Evolutionary conservation across 1,139 yeast species (phyloP), one percentile per base, ranked within the genome.

Genomic region (Debaryomyces robertsiae): DNA sequence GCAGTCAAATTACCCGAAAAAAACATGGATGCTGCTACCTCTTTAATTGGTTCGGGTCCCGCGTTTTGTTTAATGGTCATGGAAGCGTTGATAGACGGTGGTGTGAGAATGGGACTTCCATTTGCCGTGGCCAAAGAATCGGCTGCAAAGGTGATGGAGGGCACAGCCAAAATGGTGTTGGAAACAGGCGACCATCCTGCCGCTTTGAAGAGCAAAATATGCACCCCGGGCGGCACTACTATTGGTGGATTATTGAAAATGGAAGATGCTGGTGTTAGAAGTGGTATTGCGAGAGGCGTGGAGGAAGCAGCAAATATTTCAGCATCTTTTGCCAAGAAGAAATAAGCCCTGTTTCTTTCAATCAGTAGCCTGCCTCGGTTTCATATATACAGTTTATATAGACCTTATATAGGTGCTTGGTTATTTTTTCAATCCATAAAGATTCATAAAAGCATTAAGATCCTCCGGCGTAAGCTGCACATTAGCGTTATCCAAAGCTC

Each of bases 151-250:
- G 96, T 91, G 22, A 75, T 93, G 81, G 93, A 87, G 59, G 98
- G 99, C 15, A 88, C 98, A n/a, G 94, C 95, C 18, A 82, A 82
- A 64, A 88, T 93, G 96, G 94, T 84, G 1, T 65, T 77, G 46
- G 85, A 81, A 57, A 79, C 89, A n/a, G 91, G 90, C 3, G 81
- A 77, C 32, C 97, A 91, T 57, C 98, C 98, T n/a, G 94, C 95
- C 9, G 89, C 79, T 14, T 75, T 93, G 61, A 86, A 88, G 59
- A 83, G 87, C 60, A 85, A 84, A 56, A 94, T 93, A 5, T 90
- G 97, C 60, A 93, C 99, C 0, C 99, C 99, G 13, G 98, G 95
- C 25, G 99, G 99, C 28, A 91, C 97, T 40, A 93, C 99, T 6
- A 93, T 94, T 60, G 96, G 96, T 3, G 99, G 99, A 0, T 72